Conservation (phyloP, 2,329 filamentous ascomycete species). For the Ophiocordyceps sinensis region DNA sequence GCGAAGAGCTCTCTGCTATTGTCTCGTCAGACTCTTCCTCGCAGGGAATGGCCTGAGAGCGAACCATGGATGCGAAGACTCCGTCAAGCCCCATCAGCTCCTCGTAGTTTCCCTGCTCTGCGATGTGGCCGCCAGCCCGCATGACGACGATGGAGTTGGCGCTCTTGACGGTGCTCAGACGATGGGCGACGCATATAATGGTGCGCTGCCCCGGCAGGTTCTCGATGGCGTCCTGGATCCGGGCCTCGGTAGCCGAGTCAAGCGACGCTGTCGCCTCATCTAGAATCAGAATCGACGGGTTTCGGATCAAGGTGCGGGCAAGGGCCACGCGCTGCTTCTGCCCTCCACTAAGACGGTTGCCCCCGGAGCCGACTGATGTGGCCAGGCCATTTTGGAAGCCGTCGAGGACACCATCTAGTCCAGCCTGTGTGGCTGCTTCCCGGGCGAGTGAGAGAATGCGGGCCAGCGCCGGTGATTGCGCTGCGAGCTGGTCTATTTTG, state of each 20-base stretch:
- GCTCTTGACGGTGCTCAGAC: constrained; percentile 44
- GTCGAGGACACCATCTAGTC: constrained; percentile 41
- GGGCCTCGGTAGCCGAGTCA: constrained; percentile 41
- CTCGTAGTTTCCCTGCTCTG: constrained; percentile 50
- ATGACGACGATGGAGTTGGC: constrained; percentile 56
- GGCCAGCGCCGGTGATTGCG: background rate
- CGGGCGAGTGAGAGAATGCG: constrained; percentile 20
- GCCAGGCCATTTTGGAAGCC: constrained; percentile 37
- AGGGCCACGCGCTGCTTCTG: constrained; percentile 47
- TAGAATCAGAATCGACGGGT: constrained; percentile 42
- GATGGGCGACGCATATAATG: constrained; percentile 51
- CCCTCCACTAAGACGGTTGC: constrained; percentile 41
- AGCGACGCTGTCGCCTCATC: constrained; percentile 49
- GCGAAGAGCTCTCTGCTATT: background rate
- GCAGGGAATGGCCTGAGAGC: constrained; percentile 23
- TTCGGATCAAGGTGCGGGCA: constrained; percentile 39
- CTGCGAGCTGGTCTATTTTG: background rate
- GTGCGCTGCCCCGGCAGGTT: constrained; percentile 37
- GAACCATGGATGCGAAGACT: constrained; percentile 38
- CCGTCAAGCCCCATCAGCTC: constrained; percentile 37
- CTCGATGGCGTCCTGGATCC: constrained; percentile 36
- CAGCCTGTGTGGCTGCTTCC: constrained; percentile 40
- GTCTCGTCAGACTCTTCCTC: constrained; percentile 12
- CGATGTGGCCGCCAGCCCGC: constrained; percentile 36
- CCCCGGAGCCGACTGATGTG: constrained; percentile 36